Conservation (phyloP, 129 eudicot species). For the Scalesia atractyloides region DNA sequence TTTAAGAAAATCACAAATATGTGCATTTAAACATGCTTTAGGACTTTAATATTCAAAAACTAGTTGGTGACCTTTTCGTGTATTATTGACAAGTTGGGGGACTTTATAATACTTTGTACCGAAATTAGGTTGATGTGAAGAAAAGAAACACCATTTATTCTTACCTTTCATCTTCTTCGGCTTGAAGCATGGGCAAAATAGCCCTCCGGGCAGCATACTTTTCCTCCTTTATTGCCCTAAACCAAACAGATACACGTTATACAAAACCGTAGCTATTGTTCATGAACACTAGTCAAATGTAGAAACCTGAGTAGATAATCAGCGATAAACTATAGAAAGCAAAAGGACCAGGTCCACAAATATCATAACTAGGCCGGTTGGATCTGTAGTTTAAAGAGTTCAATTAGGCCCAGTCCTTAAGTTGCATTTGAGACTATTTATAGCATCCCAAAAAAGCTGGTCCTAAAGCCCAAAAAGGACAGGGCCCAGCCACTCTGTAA, state of each 20-base stretch:
- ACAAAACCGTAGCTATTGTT: not conserved
- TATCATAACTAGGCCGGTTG: not conserved
- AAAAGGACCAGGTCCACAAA: not conserved
- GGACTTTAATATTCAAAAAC: too few relatives aligned
- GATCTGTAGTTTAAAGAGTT: not conserved
- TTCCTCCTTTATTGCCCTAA: conserved; percentile 90
- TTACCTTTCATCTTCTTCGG: conserved; percentile 99
- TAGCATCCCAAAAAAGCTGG: not conserved
- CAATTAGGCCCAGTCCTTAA: not conserved
- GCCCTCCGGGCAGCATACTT: conserved; percentile 89
- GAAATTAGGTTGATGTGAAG: not conserved
- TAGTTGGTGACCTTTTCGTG: too few relatives aligned
- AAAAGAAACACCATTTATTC: not conserved
- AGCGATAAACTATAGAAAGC: not conserved
- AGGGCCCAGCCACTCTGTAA: not conserved
- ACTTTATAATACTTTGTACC: too few relatives aligned
- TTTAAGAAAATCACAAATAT: too few relatives aligned
- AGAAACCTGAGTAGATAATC: not conserved
- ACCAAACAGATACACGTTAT: not conserved
- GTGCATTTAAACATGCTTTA: too few relatives aligned
- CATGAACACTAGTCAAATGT: not conserved
- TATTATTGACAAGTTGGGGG: too few relatives aligned
- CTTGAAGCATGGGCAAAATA: conserved; percentile 88
- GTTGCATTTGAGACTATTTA: not conserved
- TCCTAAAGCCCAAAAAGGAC: not conserved